Conservation (phyloP, 495 filamentous ascomycete genomes). For the Xylaria acuta region DNA sequence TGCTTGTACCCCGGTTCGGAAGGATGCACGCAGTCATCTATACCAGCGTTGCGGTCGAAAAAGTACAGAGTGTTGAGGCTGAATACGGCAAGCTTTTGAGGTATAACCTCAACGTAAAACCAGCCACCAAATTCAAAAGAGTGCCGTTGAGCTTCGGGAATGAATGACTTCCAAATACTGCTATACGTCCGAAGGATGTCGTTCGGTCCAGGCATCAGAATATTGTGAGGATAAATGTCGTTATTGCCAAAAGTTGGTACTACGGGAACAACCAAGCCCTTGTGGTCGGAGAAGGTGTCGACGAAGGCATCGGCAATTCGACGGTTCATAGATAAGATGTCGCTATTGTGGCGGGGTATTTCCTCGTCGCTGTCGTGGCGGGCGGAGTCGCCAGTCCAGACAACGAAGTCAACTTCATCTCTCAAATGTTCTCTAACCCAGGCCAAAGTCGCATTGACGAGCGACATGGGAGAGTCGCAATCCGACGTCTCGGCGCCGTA, state of each 20-base stretch:
- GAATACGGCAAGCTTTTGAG: constrained; percentile 83
- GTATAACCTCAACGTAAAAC: constrained; percentile 93
- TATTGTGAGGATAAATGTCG: constrained; percentile 97
- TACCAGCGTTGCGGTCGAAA: constrained; percentile 87
- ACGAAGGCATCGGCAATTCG: constrained; percentile 77
- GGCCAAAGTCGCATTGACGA: constrained; percentile 88
- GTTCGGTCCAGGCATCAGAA: constrained; percentile 84
- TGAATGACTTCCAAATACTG: constrained; percentile 81
- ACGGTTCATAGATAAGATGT: constrained; percentile 78
- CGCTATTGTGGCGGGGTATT: constrained; percentile 72
- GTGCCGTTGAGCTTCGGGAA: constrained; percentile 92
- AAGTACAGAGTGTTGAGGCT: constrained; percentile 98
- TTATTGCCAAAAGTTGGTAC: constrained; percentile 96
- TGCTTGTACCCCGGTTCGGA: constrained; percentile 90
- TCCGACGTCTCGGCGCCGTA: constrained; percentile 85
- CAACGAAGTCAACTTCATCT: constrained; percentile 87
- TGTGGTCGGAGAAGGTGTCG: constrained; percentile 67
- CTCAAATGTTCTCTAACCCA: constrained; percentile 89
- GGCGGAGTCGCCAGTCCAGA: constrained; percentile 97
- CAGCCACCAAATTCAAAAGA: constrained; percentile 91
- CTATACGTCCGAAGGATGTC: constrained; percentile 75
- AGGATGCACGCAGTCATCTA: constrained; percentile 81
- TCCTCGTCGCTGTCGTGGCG: constrained; percentile 92
- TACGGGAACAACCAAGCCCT: constrained; percentile 75
- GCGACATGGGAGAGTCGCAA: constrained; percentile 81